Percentiles rank a stretch among this genome's conserved stretches.
Conservation (phyloP, 352 stramenopile genomes). For the Sclerospora graminicola region DNA sequence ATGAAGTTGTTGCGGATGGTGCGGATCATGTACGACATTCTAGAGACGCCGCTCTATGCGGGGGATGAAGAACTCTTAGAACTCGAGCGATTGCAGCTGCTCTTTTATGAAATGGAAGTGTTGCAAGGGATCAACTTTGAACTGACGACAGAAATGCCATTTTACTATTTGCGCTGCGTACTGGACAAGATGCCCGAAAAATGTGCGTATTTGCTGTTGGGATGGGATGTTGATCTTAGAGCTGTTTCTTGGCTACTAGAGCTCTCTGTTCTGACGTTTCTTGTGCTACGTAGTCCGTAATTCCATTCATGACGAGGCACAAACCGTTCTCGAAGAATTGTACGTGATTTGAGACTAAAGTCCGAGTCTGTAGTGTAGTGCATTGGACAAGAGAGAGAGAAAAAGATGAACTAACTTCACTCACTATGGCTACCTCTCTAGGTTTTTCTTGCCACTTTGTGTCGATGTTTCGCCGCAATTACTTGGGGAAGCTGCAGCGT, state of each 20-base stretch:
- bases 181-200: slow-evolving; percentile 68
- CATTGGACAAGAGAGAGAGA: no score
- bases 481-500: slow-evolving; percentile 62
- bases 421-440: slow-evolving; percentile 19
- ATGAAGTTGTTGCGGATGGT: slow-evolving; percentile 85
- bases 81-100: slow-evolving; percentile 71
- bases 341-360: no score
- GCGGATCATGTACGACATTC: slow-evolving; percentile 75
- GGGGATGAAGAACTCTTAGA: slow-evolving; percentile 82
- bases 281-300: slow-evolving; percentile 28
- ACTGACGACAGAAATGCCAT: slow-evolving; percentile 68
- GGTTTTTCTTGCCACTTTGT: slow-evolving; percentile 62
- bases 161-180: slow-evolving; percentile 50
- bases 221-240: neutral
- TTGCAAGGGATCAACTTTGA: slow-evolving; percentile 76
- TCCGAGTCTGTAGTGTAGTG: no score
- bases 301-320: slow-evolving; percentile 34
- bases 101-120: slow-evolving; percentile 82
- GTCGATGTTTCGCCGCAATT: slow-evolving; percentile 39
- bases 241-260: neutral
- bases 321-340: slow-evolving; percentile 59
- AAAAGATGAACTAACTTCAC: no score
- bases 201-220: slow-evolving; percentile 22
- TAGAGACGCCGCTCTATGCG: slow-evolving; percentile 54
- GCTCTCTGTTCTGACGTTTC: neutral